Conservation (phyloP, 1,139 yeast species). For the Pichia sp. region DNA sequence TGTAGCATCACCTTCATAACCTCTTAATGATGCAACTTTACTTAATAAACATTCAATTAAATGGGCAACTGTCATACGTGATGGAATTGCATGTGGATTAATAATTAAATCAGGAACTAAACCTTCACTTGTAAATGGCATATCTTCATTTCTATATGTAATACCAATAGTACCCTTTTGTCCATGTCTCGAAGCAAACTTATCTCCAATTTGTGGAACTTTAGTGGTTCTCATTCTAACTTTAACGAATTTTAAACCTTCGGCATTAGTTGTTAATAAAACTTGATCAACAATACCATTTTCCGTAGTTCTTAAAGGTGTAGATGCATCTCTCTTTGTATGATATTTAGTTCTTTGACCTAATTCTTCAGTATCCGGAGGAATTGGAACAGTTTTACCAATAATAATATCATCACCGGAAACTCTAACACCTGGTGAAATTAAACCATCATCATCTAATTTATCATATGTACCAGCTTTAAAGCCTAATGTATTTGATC, state of each 20-base stretch:
- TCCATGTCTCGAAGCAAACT: conserved; percentile 98
- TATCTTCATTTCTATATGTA: conserved; percentile 95
- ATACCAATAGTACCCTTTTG: conserved; percentile 99
- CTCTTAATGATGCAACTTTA: conserved; percentile 90
- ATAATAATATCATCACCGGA: conserved; percentile 98
- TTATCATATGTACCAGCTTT: conserved; percentile 98
- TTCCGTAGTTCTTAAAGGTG: conserved; percentile 94
- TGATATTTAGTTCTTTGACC: conserved; percentile 98
- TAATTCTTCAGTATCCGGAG: conserved; percentile 95
- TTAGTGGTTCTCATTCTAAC: conserved; percentile 99
- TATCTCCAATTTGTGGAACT: conserved; percentile 98
- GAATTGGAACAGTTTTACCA: conserved; percentile 97
- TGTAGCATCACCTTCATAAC: conserved; percentile 98
- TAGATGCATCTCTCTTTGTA: conserved; percentile 96
- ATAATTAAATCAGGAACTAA: conserved; percentile 94
- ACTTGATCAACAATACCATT: conserved; percentile 98
- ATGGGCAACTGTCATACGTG: conserved; percentile 99
- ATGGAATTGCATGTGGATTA: conserved; percentile 99
- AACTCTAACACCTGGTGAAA: conserved; percentile 97
- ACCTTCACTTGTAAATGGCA: conserved; percentile 98
- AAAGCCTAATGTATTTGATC: conserved; percentile 88
- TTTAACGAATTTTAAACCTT: conserved; percentile 93
- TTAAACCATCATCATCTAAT: conserved; percentile 95
- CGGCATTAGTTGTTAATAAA: conserved; percentile 92
- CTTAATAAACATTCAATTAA: conserved; percentile 95